Base-by-base conservation (phyloP, 2,329 filamentous ascomycete species). In the Pseudocercospora macadamiae region DNA sequence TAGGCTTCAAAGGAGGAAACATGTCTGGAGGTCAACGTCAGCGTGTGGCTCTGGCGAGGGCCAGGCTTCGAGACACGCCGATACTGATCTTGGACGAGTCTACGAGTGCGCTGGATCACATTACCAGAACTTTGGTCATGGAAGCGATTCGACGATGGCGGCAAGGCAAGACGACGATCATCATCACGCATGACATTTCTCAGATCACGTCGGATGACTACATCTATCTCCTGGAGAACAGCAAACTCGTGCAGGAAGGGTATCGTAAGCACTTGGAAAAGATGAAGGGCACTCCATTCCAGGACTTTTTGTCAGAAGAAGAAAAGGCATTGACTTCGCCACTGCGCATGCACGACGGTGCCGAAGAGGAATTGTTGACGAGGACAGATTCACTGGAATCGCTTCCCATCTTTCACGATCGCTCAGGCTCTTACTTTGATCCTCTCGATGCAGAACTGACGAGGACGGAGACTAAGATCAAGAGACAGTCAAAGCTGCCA, bases 21-120 rank as follows among this genome's bases (percentile, higher is more conserved):
- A 77, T 97, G 37, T 96, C 91, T 64, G 93, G 92, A 7, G 93
- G 93, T 0, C 91, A 97, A 74, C 87, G 82, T 59, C 93, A 97
- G 73, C 82, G 91, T 53, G 79, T 97, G 48, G 89, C 90, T 0
- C 80, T 97, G 30, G 92, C 93, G 1, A 82, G 93, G 63, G 90
- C 92, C 1, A 83, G 84, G 37, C 75, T 97, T 4, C 82, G 92
- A 51, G 84, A 97, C 69, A 86, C 92, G 0, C 85, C 90, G 0
- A 83, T 97, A 0, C 79, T 97, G 5, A 88, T 97, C 23, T 79
- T 97, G 2, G 93, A 97, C 65, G 95, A 97, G 71, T 86, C 90
- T 0, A 96, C 91, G 0, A 95, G 91, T 72, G 90, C 90, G 0
- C 78, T 97, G 8, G 93, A 97, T 67, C 84, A 87, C n/a, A 79